phyloP scores from a whole-genome alignment of 192 early-diverging fungal species.

The Dispira parvispora region DNA sequence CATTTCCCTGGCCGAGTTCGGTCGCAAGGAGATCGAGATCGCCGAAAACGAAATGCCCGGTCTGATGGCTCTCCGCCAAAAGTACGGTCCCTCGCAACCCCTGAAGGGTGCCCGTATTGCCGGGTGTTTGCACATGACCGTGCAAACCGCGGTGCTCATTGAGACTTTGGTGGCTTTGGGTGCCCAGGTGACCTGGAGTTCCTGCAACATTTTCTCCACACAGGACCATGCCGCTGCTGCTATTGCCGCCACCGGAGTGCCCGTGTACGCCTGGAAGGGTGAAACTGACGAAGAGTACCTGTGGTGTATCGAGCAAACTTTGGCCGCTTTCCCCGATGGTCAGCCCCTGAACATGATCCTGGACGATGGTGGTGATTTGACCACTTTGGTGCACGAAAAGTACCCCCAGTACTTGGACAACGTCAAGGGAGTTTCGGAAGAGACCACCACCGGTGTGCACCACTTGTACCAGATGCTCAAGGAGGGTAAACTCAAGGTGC shows the following conservation, averaged over 20 bases:
- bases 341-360: conserved; percentile 96
- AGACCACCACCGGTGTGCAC: conserved; percentile 99
- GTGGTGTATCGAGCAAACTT: conserved; percentile 97
- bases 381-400: conserved; percentile 88
- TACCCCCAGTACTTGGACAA: conserved; percentile 73
- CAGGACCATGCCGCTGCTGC: conserved; percentile 98
- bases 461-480: conserved; percentile 98
- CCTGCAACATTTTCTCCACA: conserved; percentile 93
- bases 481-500: conserved; percentile 90
- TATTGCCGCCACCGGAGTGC: conserved; percentile 89
- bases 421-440: conserved; percentile 93
- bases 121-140: conserved; percentile 99
- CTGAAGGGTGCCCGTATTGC: conserved; percentile 91
- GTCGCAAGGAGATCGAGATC: conserved; percentile 90
- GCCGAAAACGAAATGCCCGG: conserved; percentile 99
- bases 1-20: conserved; percentile 87
- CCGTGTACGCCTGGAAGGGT: conserved; percentile 99
- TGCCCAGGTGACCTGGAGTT: conserved; percentile 82
- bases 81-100: conserved; percentile 80
- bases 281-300: conserved; percentile 99
- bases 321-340: conserved; percentile 80
- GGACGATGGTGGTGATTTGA: conserved; percentile 98
- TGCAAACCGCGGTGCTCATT: conserved; percentile 97
- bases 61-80: conserved; percentile 81
- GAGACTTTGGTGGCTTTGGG: conserved; percentile 90